Base-by-base conservation (phyloP, 2,329 filamentous ascomycete genomes). In the Orbilia oligospora region DNA sequence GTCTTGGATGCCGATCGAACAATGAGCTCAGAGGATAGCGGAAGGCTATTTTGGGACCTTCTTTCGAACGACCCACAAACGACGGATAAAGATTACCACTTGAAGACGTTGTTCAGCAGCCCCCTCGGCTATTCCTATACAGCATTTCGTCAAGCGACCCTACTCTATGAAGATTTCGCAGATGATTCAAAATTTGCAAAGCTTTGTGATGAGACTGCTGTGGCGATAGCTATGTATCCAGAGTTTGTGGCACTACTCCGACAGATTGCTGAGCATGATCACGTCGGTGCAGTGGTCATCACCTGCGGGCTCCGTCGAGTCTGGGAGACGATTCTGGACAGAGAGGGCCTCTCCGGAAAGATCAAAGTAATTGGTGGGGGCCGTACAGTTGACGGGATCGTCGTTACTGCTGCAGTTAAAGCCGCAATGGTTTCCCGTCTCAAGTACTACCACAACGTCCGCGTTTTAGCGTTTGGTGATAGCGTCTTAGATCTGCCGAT, bases 1-100 rank as follows among this genome's bases (percentile, higher is more conserved):
- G 86, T 90, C 0, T 56, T 91, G 1, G 90, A 91, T 77, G 89
- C 83, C 0, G 89, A 91, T 82, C 87, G 83, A 79, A 91, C 89
- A 0, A 82, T 92, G 67, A 83, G 86, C 4, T 71, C 86, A 0
- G 80, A 86, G 12, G 89, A 91, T 76, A 87, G 86, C 3, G 87
- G 87, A 0, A 68, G 44, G 0, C 46, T 88, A 67, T 90, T 90
- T 82, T 90, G 87, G 88, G 78, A 84, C 18, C 81, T 44, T 5
- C 38, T 81, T 14, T 63, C 71, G 16, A 56, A 55, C 2, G 65
- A 18, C 72, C 53, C 12, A 10, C 38, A 14, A 27, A 14, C 46
- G 33, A 36, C 18, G 14, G 79, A 53, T n/a, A 5, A 81, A 14
- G 71, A 69, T 16, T 70, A 68, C 66, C 83, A 84, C 0, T 81